Percentiles rank a stretch among this genome's conserved stretches.
These are phyloP conservation scores for Fusarium anguioides DNA, from an alignment of 2,329 filamentous ascomycete genomes.

Conservation along the genomic window DNA sequence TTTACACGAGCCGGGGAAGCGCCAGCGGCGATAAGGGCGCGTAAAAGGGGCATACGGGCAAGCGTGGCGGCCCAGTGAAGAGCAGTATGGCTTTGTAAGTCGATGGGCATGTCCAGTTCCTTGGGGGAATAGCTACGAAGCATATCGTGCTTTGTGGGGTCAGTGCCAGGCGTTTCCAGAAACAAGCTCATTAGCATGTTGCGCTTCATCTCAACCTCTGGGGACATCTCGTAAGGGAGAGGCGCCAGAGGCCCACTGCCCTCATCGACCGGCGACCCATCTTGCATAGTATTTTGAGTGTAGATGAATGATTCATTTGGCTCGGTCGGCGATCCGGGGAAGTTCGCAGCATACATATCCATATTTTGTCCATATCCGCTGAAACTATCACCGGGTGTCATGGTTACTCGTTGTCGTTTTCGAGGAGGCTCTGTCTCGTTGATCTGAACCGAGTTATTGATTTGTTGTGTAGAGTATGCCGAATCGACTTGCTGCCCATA, in stretches of 20 bases:
- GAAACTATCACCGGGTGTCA: conserved; percentile 68
- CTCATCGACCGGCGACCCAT: conserved; percentile 58
- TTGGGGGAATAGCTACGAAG: conserved; percentile 79
- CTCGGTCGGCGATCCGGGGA: conserved; percentile 81
- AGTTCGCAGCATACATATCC: conserved; percentile 58
- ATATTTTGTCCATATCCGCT: conserved; percentile 63
- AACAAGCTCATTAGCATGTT: conserved; percentile 85
- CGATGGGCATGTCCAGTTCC: conserved; percentile 93
- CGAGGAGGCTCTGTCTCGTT: conserved; percentile 78
- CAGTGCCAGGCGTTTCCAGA: conserved; percentile 76
- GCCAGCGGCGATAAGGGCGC: conserved; percentile 83
- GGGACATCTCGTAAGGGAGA: conserved; percentile 67
- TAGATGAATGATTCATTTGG: conserved; percentile 84
- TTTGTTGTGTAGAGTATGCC: conserved; percentile 71
- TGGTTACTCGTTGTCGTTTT: conserved; percentile 75
- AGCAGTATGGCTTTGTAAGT: conserved; percentile 87
- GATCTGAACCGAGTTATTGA: conserved; percentile 51
- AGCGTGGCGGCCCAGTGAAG: conserved; percentile 97
- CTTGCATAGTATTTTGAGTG: conserved; percentile 60
- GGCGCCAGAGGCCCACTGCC: conserved; percentile 72
- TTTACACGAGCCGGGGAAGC: conserved; percentile 92
- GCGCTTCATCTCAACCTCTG: conserved; percentile 82
- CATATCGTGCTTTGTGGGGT: conserved; percentile 79
- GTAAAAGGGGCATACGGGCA: conserved; percentile 83
- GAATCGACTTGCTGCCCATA: conserved; percentile 79